These are phyloP conservation scores for Geotrichum histeridarum DNA, from an alignment of 1,139 yeast species.

Conservation along the genomic window DNA sequence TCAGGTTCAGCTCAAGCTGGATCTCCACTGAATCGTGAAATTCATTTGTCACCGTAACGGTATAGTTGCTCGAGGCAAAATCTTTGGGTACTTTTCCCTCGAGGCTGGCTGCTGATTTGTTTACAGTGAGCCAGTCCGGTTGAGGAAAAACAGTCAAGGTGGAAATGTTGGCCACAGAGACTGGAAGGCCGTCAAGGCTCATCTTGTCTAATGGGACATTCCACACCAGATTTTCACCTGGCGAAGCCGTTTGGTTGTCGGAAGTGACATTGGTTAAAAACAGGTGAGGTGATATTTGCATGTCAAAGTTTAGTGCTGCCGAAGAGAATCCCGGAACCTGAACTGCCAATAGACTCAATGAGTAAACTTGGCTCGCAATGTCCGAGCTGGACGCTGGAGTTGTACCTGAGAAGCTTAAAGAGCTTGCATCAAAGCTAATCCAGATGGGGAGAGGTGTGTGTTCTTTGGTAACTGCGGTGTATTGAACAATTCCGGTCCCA, in stretches of 20 bases:
- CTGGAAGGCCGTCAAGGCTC: conserved; percentile 52
- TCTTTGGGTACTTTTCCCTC: conserved; percentile 52
- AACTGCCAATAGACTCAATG: conserved; percentile 69
- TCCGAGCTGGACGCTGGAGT: conserved; percentile 82
- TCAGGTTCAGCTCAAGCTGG: conserved; percentile 42
- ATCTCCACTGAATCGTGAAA: conserved; percentile 62
- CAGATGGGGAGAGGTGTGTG: conserved; percentile 89
- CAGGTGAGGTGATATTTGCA: conserved; percentile 83
- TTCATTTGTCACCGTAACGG: conserved; percentile 55
- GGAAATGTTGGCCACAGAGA: conserved; percentile 52
- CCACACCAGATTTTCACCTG: conserved; percentile 50
- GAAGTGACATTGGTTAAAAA: conserved; percentile 55
- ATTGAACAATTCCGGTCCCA: conserved; percentile 47
- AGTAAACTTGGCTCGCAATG: conserved; percentile 72
- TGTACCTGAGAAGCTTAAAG: conserved; percentile 69
- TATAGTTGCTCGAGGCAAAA: conserved; percentile 39
- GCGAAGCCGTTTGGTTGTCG: conserved; percentile 57
- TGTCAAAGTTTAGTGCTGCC: conserved; percentile 60
- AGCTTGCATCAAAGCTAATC: conserved; percentile 57
- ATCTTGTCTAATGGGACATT: conserved; percentile 58
- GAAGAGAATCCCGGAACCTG: conserved; percentile 75
- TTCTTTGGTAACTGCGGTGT: conserved; percentile 73
- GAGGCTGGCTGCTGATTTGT: conserved; percentile 37
- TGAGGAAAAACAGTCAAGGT: conserved; percentile 39
- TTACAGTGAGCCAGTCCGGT: conserved; percentile 49